Evolutionary conservation across 1,284 basidiomycete genomes (phyloP).

Genomic region (Ustilago tritici): DNA sequence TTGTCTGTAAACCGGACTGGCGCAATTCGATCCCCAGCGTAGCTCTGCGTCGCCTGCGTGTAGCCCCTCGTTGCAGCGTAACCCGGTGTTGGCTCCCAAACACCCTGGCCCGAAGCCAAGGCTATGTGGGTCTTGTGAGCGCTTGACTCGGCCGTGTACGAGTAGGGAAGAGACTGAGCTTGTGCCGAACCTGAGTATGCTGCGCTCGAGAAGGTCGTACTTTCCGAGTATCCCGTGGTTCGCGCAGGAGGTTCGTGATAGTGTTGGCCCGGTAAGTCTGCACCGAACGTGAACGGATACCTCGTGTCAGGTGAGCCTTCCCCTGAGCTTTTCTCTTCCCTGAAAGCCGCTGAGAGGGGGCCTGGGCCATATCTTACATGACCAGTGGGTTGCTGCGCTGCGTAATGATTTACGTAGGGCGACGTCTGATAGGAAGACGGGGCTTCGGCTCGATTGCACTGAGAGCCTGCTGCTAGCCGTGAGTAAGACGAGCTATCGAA

Average conservation of each 20-base stretch:
- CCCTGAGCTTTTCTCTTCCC: background rate
- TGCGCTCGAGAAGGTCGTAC: background rate
- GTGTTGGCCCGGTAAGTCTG: background rate
- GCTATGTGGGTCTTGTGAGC: background rate
- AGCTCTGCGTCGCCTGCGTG: background rate
- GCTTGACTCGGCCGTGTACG: background rate
- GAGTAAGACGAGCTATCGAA: background rate
- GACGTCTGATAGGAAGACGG: background rate
- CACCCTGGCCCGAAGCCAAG: background rate
- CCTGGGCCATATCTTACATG: background rate
- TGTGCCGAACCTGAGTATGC: background rate
- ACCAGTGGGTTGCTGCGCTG: background rate
- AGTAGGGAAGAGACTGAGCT: background rate
- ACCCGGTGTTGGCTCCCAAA: background rate
- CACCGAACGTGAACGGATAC: background rate
- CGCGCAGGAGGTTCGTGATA: background rate
- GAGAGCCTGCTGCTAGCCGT: background rate
- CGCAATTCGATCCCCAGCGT: background rate
- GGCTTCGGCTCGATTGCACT: background rate
- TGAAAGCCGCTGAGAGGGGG: background rate
- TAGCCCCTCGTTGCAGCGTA: background rate
- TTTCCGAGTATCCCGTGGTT: background rate
- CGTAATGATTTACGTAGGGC: background rate
- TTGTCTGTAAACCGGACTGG: background rate
- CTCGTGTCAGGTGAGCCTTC: background rate